Base-by-base conservation (phyloP, 2,329 filamentous ascomycete genomes). In the Neopestalotiopsis rosae region DNA sequence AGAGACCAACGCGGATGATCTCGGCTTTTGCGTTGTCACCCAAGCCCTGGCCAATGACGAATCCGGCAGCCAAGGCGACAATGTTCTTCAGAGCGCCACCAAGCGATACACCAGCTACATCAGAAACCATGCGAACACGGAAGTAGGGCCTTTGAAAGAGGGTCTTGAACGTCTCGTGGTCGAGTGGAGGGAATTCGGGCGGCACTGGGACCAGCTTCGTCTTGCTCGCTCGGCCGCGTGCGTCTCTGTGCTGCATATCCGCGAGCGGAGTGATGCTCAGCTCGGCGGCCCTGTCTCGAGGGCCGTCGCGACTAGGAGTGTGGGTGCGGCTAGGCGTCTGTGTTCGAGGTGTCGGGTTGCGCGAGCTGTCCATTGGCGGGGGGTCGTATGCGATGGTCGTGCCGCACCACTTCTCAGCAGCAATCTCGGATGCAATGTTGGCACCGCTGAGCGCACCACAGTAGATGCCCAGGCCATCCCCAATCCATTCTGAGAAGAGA, bases 11-110 rank as follows among this genome's bases (percentile, higher is more conserved):
- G 57, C 96, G 93, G 94, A 99, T 98, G 70, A 99, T 91, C 61
- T 96, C 96, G n/a, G 96, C 94, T 85, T 99, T 98, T 73, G 95
- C 95, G 75, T 98, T 99, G 85, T 98, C 95, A 77, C 96, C 96
- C 95, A 96, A 99, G 73, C 95, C 95, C 71, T 95, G 89, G 45
- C 96, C 96, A 73, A 97, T 94, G 59, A 98, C 94, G 81, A 97
- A 99, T 69, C 96, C 96, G 40, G 96, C 95, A 5, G 94, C 95
- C 20, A 99, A 85, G 5, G 96, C 96, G 67, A 99, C 94, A 72
- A 99, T 92, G 85, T 99, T 99, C 87, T 99, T 99, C 74, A 99
- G 85, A 0, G 96, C 96, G 70, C 96, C 96, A 58, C 95, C 92
- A 42, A 99, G 90, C 5, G 96, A 98, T 1, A 98, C 95, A 73